Conservation (phyloP, 2,329 filamentous ascomycete species). For the Epichloe brachyelytri region DNA sequence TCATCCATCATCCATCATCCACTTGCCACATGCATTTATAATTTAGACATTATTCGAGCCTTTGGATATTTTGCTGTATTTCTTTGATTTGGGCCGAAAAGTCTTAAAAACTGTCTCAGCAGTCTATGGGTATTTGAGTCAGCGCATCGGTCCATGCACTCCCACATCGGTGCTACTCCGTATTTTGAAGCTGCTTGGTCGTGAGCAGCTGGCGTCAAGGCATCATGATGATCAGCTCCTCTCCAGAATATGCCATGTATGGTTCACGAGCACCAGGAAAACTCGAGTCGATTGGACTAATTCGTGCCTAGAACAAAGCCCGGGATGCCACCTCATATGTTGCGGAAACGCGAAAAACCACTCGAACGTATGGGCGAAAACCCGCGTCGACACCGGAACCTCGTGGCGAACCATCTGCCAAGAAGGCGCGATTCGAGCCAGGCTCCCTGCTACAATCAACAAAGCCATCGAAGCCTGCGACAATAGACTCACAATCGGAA, state of each 20-base stretch:
- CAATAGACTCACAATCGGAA: not conserved
- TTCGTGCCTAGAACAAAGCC: slow-evolving; percentile 17
- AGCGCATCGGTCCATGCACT: no score
- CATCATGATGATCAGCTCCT: slow-evolving; percentile 9
- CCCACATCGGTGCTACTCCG: not conserved
- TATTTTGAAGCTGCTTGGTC: not conserved
- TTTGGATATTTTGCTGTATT: no score
- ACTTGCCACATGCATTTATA: not conserved
- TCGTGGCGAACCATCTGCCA: slow-evolving; percentile 13
- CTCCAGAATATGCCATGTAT: slow-evolving; percentile 19
- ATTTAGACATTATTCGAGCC: not conserved
- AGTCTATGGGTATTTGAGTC: no score
- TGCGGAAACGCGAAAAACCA: slow-evolving; percentile 20
- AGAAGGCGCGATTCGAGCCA: slow-evolving; percentile 13
- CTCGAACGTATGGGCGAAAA: slow-evolving; percentile 29
- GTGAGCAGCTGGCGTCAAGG: not conserved
- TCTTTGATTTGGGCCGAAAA: no score
- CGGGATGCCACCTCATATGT: slow-evolving; percentile 10
- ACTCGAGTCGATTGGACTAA: not conserved
- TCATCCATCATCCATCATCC: not conserved
- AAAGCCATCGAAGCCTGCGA: not conserved
- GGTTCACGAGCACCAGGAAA: not conserved
- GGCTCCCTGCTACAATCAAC: not conserved
- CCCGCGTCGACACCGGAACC: slow-evolving; percentile 12
- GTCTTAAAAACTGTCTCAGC: no score